A percentile compares a stretch with the other conserved stretches of the same genome.
phyloP scores from a whole-genome alignment of 345 rosid species.

The Rhodomyrtus tomentosa region DNA sequence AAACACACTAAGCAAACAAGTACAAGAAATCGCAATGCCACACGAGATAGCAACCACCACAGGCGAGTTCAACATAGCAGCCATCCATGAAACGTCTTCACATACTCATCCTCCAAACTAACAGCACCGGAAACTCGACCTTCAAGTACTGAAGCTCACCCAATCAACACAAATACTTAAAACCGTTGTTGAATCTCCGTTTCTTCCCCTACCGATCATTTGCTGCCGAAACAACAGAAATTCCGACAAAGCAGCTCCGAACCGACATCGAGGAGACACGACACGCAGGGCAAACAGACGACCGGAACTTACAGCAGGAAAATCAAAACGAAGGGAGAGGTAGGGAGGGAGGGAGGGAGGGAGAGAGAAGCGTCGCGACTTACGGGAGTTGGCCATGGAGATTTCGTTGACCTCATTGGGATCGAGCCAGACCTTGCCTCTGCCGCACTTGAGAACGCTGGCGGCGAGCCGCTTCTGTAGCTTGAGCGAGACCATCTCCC shows the following conservation, averaged over 20 bases:
- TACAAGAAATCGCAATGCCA: neutral
- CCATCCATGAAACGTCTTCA: neutral
- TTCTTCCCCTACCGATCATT: neutral
- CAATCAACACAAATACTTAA: neutral
- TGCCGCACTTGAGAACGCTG: conserved; percentile 73
- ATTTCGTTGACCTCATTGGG: conserved; percentile 74
- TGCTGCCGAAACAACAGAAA: neutral
- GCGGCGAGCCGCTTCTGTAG: conserved; percentile 76
- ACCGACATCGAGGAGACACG: neutral
- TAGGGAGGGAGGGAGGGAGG: neutral
- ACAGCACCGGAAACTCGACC: neutral
- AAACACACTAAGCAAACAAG: neutral
- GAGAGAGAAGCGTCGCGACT: neutral
- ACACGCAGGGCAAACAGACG: neutral
- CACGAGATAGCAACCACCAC: neutral
- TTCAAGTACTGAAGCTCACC: neutral
- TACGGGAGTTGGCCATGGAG: conserved; percentile 93
- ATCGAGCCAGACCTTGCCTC: conserved; percentile 77
- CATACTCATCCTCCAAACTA: neutral
- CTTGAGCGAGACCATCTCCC: conserved; percentile 70
- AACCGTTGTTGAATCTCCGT: neutral
- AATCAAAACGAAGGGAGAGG: neutral
- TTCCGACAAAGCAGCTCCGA: neutral
- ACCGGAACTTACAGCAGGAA: neutral
- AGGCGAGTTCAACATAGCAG: neutral